These are phyloP conservation scores for Botrytis byssoidea DNA, from an alignment of 2,329 filamentous ascomycete genomes.

Conservation along the genomic window DNA sequence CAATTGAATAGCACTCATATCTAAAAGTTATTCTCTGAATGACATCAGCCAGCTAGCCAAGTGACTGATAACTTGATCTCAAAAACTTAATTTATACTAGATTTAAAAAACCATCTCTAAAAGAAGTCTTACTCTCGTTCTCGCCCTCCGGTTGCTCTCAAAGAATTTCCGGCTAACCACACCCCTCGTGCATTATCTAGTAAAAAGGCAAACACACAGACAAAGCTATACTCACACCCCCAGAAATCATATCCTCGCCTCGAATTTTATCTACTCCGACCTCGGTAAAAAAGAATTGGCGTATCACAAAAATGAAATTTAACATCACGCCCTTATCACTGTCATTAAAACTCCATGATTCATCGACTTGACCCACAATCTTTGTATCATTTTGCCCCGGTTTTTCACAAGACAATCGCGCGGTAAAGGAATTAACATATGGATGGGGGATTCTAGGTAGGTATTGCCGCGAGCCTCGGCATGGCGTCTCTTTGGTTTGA, in stretches of 20 bases:
- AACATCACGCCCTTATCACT: slow-evolving; percentile 13
- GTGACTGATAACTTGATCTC: not conserved
- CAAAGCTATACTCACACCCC: not conserved
- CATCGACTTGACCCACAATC: slow-evolving; percentile 25
- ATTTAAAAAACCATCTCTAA: not conserved
- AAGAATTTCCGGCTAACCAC: not conserved
- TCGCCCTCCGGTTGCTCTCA: not conserved
- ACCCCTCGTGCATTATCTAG: not conserved
- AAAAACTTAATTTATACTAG: not conserved
- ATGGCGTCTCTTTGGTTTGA: slow-evolving; percentile 23
- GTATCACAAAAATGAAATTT: slow-evolving; percentile 1
- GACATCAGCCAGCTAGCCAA: not conserved
- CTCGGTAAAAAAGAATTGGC: slow-evolving; percentile 4
- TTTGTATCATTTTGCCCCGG: not conserved
- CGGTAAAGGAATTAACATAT: slow-evolving; percentile 24
- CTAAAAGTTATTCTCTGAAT: not conserved
- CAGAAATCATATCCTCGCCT: not conserved
- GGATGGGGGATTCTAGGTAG: not conserved
- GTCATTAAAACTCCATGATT: slow-evolving; percentile 25
- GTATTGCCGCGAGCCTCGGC: slow-evolving; percentile 31
- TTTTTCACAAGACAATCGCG: slow-evolving; percentile 22
- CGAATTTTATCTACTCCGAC: not conserved
- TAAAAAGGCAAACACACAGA: not conserved
- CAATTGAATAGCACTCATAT: not conserved
- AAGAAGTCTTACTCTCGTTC: not conserved